Conservation (phyloP, 495 filamentous ascomycete species). For the Aspergillus olivimuriae region DNA sequence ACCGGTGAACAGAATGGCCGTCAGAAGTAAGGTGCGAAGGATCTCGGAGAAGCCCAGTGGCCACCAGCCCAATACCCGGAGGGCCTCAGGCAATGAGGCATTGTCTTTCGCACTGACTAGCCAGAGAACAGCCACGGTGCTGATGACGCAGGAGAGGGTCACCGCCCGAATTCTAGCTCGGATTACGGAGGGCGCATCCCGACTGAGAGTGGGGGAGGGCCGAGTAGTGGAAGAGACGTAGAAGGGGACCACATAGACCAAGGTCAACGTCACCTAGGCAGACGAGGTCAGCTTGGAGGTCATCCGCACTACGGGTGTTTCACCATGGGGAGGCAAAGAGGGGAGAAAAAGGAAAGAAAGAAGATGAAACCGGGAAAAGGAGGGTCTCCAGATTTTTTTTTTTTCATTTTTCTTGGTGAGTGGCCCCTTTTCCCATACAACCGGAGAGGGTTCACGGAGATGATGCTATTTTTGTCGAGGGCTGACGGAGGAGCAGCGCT, state of each 20-base stretch:
- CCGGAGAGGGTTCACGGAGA: neutral
- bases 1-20: slow-evolving; percentile 73
- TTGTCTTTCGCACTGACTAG: slow-evolving; percentile 46
- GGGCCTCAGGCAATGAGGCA: slow-evolving; percentile 40
- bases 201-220: slow-evolving; percentile 71
- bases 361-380: too few species aligned
- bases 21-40: slow-evolving; percentile 53
- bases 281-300: slow-evolving; percentile 7
- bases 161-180: slow-evolving; percentile 78
- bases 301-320: too few species aligned
- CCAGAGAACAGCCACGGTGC: slow-evolving; percentile 53
- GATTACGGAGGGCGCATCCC: slow-evolving; percentile 88
- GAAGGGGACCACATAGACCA: slow-evolving; percentile 86
- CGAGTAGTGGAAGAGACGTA: slow-evolving; percentile 76
- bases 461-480: slow-evolving; percentile 13
- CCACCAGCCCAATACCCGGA: slow-evolving; percentile 69
- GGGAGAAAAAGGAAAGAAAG: too few species aligned
- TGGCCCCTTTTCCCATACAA: too few species aligned
- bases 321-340: too few species aligned
- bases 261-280: slow-evolving; percentile 62
- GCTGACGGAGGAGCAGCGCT: slow-evolving; percentile 1
- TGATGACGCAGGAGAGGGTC: slow-evolving; percentile 58
- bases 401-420: too few species aligned
- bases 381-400: too few species aligned
- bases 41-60: slow-evolving; percentile 60